Evolutionary conservation across 2,329 filamentous ascomycete species (phyloP).

Genomic region (Cordyceps tenuipes): DNA sequence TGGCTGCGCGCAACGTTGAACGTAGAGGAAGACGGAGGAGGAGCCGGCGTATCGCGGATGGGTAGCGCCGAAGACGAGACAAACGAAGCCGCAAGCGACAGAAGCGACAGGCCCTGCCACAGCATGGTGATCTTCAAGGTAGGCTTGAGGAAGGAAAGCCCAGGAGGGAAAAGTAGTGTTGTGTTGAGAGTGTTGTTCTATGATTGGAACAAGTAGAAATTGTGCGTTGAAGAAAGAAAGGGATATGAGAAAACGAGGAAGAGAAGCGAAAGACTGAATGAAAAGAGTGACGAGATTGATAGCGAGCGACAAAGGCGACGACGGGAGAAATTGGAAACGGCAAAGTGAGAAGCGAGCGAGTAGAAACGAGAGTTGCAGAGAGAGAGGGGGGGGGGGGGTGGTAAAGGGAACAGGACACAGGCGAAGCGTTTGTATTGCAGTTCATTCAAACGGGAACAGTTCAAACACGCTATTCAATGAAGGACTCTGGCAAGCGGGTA

Average conservation of each 20-base stretch:
- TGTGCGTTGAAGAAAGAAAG: not conserved
- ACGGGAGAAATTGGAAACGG: not conserved
- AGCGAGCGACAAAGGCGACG: not conserved
- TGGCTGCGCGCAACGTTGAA: slow-evolving; percentile 19
- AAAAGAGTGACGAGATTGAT: not conserved
- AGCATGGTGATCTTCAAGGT: not conserved
- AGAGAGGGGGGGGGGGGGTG: not conserved
- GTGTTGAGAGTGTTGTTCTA: not conserved
- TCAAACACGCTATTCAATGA: not conserved
- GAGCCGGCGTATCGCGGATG: not conserved
- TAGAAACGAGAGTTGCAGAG: not conserved
- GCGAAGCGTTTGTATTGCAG: not conserved
- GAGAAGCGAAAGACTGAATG: not conserved
- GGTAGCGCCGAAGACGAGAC: slow-evolving; percentile 14
- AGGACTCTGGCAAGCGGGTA: not conserved
- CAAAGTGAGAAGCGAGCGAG: not conserved
- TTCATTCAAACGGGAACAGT: not conserved
- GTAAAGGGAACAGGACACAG: not conserved
- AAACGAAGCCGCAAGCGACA: slow-evolving; percentile 14
- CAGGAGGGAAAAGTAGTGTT: not conserved
- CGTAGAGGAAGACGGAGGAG: slow-evolving; percentile 18
- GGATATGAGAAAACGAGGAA: not conserved
- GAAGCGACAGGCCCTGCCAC: slow-evolving; percentile 1
- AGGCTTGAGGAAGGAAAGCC: not conserved
- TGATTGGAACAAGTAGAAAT: not conserved